These are phyloP conservation scores for Bolboschoenus planiculmis DNA, from an alignment of 176 grass and related monocot species.

Conservation along the genomic window DNA sequence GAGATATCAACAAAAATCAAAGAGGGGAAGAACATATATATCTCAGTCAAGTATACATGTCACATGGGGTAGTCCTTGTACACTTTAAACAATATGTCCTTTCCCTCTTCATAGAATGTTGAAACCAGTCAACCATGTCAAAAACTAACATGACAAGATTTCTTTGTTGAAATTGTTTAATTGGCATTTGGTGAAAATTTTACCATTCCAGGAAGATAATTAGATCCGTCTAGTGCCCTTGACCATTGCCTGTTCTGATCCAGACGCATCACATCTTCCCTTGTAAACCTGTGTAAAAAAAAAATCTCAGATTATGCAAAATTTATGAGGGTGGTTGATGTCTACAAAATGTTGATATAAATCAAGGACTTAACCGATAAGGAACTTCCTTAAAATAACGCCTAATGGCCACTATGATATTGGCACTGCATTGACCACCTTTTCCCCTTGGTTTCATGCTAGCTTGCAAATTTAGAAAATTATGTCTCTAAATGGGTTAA, in stretches of 20 bases:
- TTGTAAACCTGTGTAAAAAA: slow-evolving; percentile 47
- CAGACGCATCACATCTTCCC: slow-evolving; percentile 66
- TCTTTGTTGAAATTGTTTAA: background rate
- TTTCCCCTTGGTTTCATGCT: background rate
- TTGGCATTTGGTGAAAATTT: slow-evolving; percentile 12
- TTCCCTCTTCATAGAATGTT: background rate
- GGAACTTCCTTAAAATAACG: no score
- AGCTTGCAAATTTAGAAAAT: background rate
- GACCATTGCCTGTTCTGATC: slow-evolving; percentile 99
- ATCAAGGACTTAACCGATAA: background rate
- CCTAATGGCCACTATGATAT: background rate
- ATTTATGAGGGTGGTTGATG: background rate
- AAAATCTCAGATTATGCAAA: slow-evolving; percentile 3
- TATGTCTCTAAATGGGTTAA: background rate
- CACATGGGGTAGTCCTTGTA: background rate
- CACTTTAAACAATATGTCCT: background rate
- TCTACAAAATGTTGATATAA: background rate
- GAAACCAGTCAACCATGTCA: background rate
- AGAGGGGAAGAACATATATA: background rate
- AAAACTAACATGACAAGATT: background rate
- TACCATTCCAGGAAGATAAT: slow-evolving; percentile 99
- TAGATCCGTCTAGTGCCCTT: slow-evolving; percentile 95
- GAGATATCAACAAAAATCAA: background rate
- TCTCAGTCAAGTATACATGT: background rate
- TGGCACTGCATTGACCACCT: background rate